Conservation (phyloP, 495 filamentous ascomycete species). For the Lasiosphaeria miniovina region DNA sequence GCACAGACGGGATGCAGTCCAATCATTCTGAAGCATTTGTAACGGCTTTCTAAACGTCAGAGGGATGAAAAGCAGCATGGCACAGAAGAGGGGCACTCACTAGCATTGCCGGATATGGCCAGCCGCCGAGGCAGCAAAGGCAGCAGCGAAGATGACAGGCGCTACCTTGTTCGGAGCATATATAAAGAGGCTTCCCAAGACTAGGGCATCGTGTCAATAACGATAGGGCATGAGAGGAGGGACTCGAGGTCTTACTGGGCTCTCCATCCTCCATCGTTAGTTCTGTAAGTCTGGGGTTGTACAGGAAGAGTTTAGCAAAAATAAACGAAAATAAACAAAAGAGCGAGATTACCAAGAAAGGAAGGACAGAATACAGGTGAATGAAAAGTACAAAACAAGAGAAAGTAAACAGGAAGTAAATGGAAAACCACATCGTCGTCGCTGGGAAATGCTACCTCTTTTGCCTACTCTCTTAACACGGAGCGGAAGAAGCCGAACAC, state of each 20-base stretch:
- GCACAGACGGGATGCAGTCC: conserved; percentile 28
- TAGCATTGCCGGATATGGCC: conserved; percentile 59
- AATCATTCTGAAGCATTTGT: conserved; percentile 27
- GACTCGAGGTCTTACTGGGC: not conserved
- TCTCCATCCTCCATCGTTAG: not conserved
- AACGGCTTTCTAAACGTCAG: conserved; percentile 18
- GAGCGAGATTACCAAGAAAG: too few species aligned
- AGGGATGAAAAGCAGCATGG: not conserved
- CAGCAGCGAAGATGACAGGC: conserved; percentile 59
- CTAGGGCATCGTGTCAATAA: conserved; percentile 18
- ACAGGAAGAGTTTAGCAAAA: too few species aligned
- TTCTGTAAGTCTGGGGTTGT: too few species aligned
- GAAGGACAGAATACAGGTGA: too few species aligned
- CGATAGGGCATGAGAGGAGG: not conserved
- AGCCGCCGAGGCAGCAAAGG: conserved; percentile 55
- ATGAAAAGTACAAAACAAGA: too few species aligned
- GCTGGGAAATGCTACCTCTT: too few species aligned
- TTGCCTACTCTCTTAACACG: too few species aligned
- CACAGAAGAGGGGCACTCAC: conserved; percentile 31
- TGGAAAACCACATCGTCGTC: too few species aligned
- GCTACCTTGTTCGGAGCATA: conserved; percentile 70
- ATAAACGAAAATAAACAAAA: too few species aligned
- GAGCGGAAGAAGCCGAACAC: too few species aligned
- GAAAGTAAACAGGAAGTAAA: too few species aligned
- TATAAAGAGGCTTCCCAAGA: conserved; percentile 56